phyloP scores from a whole-genome alignment of 1,139 yeast species.

The Debaryomyces subglobosus region DNA sequence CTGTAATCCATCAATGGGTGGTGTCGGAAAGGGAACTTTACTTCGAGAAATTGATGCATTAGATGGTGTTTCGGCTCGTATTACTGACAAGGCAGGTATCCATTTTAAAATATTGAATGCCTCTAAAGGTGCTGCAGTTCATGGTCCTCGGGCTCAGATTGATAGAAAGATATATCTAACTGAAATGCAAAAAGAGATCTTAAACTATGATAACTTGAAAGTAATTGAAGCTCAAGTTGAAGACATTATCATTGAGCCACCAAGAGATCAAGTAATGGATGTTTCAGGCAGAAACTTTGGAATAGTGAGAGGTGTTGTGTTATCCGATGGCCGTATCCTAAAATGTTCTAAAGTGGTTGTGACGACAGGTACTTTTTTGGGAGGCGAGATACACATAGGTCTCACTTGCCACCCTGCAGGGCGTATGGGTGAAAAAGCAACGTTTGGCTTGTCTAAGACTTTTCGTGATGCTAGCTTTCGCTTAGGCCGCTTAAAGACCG shows the following conservation, averaged over 20 bases:
- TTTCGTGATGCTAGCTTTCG: slow-evolving; percentile 75
- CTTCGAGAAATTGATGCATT: slow-evolving; percentile 93
- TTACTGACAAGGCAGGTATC: slow-evolving; percentile 91
- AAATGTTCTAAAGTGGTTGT: slow-evolving; percentile 73
- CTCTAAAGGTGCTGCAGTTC: slow-evolving; percentile 95
- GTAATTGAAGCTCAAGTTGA: slow-evolving; percentile 78
- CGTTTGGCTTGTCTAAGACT: slow-evolving; percentile 85
- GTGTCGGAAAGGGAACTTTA: slow-evolving; percentile 95
- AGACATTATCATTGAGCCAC: slow-evolving; percentile 72
- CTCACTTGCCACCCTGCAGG: slow-evolving; percentile 82
- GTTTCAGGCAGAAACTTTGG: slow-evolving; percentile 43
- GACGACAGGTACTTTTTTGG: slow-evolving; percentile 94
- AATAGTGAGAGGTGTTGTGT: slow-evolving; percentile 65
- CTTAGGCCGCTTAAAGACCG: slow-evolving; percentile 91
- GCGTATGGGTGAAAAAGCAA: slow-evolving; percentile 88
- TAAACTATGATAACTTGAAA: slow-evolving; percentile 58
- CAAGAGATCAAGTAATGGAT: slow-evolving; percentile 23
- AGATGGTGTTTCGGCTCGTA: slow-evolving; percentile 85
- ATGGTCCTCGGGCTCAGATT: slow-evolving; percentile 98
- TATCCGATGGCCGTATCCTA: slow-evolving; percentile 66
- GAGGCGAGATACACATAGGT: slow-evolving; percentile 95
- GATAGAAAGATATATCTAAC: slow-evolving; percentile 77
- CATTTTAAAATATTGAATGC: slow-evolving; percentile 87
- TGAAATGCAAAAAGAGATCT: slow-evolving; percentile 77
- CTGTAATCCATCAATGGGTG: slow-evolving; percentile 98